Percentiles rank a stretch among this genome's conserved stretches.
phyloP scores from a whole-genome alignment of 2,329 filamentous ascomycete species.

The Graphiopsis chlorocephala region DNA sequence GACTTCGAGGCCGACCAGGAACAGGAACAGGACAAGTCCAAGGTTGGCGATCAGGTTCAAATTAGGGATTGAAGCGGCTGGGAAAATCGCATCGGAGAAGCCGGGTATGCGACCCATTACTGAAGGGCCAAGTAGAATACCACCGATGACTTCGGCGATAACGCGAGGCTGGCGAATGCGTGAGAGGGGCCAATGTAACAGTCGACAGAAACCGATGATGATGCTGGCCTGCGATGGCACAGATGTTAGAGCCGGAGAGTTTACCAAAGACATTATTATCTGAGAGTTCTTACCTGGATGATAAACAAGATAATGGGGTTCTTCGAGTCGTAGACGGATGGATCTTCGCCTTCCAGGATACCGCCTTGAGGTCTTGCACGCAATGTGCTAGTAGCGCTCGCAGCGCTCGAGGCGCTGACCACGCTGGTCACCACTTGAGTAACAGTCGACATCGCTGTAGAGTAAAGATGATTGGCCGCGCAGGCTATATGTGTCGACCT shows the following conservation, averaged over 20 bases:
- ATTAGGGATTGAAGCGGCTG: slow-evolving; percentile 68
- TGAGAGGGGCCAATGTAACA: slow-evolving; percentile 73
- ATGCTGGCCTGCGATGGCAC: slow-evolving; percentile 56
- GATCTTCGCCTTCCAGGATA: slow-evolving; percentile 69
- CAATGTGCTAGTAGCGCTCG: slow-evolving; percentile 27
- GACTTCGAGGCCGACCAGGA: slow-evolving; percentile 83
- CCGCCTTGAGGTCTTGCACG: slow-evolving; percentile 59
- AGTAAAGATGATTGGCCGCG: not conserved
- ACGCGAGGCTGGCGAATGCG: slow-evolving; percentile 77
- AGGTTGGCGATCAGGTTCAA: slow-evolving; percentile 77
- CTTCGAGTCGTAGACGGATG: slow-evolving; percentile 64
- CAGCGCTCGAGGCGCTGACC: slow-evolving; percentile 20
- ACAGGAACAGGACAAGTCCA: slow-evolving; percentile 79
- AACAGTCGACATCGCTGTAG: slow-evolving; percentile 10
- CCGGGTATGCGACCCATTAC: slow-evolving; percentile 83
- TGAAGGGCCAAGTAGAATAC: slow-evolving; percentile 79
- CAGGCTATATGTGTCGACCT: not conserved
- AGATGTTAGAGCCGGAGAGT: not conserved
- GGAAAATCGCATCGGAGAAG: slow-evolving; percentile 76
- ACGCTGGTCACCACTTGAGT: slow-evolving; percentile 7
- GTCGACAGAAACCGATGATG: slow-evolving; percentile 71
- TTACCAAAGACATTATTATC: not conserved
- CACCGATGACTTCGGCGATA: slow-evolving; percentile 82
- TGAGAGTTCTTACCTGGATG: slow-evolving; percentile 57
- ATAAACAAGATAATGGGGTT: slow-evolving; percentile 76